Conservation (phyloP, 139 green algal species). For the Diplosphaera chodatii region DNA sequence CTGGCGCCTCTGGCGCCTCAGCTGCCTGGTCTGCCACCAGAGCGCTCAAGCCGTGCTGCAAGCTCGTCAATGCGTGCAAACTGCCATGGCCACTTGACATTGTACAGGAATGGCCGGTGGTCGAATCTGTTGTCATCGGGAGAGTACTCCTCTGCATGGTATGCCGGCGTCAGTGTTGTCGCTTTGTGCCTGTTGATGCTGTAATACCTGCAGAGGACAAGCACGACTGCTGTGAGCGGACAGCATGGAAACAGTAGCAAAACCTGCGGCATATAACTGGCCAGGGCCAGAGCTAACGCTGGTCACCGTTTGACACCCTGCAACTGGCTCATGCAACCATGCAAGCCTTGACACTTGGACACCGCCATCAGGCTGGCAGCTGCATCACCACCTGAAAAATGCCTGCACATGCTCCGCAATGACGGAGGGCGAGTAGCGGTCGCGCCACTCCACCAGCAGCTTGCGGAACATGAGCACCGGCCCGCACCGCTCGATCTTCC, state of each 20-base stretch:
- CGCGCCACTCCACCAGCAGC: slow-evolving; percentile 42
- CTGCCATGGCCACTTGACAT: slow-evolving; percentile 56
- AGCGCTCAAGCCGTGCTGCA: neutral
- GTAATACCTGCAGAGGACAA: slow-evolving; percentile 59
- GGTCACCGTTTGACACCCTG: too few relatives aligned
- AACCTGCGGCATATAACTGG: too few relatives aligned
- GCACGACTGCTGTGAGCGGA: too few relatives aligned
- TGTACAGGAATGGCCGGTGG: slow-evolving; percentile 93
- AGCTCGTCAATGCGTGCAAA: slow-evolving; percentile 41
- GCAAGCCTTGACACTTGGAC: too few relatives aligned
- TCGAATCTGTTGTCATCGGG: slow-evolving; percentile 95
- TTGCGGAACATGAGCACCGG: slow-evolving; percentile 84
- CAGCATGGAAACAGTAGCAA: too few relatives aligned
- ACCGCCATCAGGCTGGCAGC: too few relatives aligned
- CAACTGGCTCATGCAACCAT: too few relatives aligned
- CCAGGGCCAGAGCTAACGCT: too few relatives aligned
- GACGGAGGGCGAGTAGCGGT: slow-evolving; percentile 22
- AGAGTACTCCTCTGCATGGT: slow-evolving; percentile 93
- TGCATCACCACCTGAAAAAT: slow-evolving; percentile 89
- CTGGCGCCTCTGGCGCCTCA: too few relatives aligned
- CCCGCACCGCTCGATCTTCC: slow-evolving; percentile 81
- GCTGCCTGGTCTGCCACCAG: too few relatives aligned
- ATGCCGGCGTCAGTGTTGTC: slow-evolving; percentile 91
- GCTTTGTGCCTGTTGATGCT: slow-evolving; percentile 95
- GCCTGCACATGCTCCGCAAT: slow-evolving; percentile 79